Percentiles rank a stretch among this genome's conserved stretches.
These are phyloP conservation scores for Zoysia matrella DNA, from an alignment of 202 grass and related monocot genomes.

Conservation along the genomic window DNA sequence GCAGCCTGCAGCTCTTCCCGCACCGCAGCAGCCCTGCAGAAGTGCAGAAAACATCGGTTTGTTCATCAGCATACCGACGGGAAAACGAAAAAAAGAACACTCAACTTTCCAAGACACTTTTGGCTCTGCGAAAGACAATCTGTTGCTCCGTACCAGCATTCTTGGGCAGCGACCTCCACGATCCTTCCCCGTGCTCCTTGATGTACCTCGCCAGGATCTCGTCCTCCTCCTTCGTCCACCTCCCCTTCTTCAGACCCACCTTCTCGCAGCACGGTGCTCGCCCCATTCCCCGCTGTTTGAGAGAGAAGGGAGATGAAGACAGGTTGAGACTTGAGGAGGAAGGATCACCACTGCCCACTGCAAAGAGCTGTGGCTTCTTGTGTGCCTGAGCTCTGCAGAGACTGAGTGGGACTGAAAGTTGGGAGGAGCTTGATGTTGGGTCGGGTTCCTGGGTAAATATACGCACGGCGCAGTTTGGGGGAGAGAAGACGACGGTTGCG, in stretches of 20 bases:
- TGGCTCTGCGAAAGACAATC: no score
- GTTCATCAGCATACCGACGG: not conserved
- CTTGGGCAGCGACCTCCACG: constrained; percentile 80
- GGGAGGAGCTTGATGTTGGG: not conserved
- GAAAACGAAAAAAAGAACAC: not conserved
- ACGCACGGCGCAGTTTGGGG: not conserved
- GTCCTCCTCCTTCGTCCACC: constrained; percentile 83
- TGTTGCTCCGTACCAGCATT: constrained; percentile 59
- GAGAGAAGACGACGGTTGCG: not conserved
- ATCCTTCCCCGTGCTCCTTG: constrained; percentile 56
- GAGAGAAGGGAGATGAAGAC: not conserved
- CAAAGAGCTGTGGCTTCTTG: not conserved
- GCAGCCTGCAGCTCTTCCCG: constrained; percentile 65
- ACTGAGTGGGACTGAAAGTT: not conserved
- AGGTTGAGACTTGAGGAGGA: no score
- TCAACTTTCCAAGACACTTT: not conserved
- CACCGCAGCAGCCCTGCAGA: constrained; percentile 41
- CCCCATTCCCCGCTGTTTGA: constrained; percentile 46
- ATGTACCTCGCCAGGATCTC: constrained; percentile 64
- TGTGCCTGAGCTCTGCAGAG: not conserved
- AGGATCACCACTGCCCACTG: not conserved
- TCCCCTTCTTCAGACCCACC: constrained; percentile 78
- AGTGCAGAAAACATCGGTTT: not conserved
- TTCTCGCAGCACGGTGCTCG: constrained; percentile 84
- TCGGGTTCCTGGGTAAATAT: not conserved